Percentiles rank a stretch among this genome's conserved stretches.
These are phyloP conservation scores for Yamadazyma dendronema DNA, from an alignment of 1,139 yeast species.

Conservation along the genomic window DNA sequence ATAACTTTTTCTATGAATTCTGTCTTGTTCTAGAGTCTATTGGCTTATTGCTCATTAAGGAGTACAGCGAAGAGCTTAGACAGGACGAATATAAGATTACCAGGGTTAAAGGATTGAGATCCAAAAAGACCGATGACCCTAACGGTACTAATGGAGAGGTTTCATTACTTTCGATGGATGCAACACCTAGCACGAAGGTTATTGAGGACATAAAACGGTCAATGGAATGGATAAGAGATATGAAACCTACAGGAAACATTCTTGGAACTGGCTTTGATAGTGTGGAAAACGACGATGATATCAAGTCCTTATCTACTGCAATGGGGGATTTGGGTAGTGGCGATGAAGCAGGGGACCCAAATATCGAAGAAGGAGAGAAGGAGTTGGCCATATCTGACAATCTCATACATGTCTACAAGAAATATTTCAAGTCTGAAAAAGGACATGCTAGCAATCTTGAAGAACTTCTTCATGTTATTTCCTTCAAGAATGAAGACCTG, in stretches of 20 bases:
- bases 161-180: conserved; percentile 16
- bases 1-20: conserved; percentile 40
- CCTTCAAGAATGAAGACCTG: conserved; percentile 37
- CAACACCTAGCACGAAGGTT: conserved; percentile 27
- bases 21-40: conserved; percentile 70
- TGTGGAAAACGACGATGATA: conserved; percentile 10
- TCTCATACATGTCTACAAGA: conserved; percentile 19
- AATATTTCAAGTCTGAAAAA: conserved; percentile 15
- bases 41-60: conserved; percentile 64
- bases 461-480: conserved; percentile 23
- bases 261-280: not conserved
- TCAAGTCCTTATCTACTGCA: conserved; percentile 15
- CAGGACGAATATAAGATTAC: conserved; percentile 44
- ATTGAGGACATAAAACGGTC: conserved; percentile 26
- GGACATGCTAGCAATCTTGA: conserved; percentile 21
- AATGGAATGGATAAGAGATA: conserved; percentile 29
- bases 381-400: conserved; percentile 5
- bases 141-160: conserved; percentile 15
- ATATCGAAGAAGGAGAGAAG: conserved; percentile 9
- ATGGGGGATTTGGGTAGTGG: conserved; percentile 13
- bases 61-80: conserved; percentile 22
- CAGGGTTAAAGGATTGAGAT: conserved; percentile 69
- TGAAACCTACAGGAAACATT: conserved; percentile 17
- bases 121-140: conserved; percentile 31
- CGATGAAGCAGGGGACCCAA: conserved; percentile 10